Conservation (phyloP, 2,329 filamentous ascomycete species). For the Cadophora gregata region DNA sequence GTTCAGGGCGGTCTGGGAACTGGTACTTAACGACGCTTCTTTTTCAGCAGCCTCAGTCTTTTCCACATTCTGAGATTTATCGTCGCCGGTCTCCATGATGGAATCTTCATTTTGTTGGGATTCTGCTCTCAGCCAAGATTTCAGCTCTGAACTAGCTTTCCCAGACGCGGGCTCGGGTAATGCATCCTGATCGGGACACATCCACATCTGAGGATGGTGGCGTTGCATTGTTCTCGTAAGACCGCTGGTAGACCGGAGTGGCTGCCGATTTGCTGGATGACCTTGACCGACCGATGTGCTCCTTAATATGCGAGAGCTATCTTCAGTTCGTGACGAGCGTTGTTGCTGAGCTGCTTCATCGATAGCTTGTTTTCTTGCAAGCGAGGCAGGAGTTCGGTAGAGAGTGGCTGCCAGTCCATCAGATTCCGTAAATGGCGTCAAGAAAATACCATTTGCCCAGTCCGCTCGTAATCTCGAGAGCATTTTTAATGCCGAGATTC, state of each 20-base stretch:
- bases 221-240: constrained; percentile 41
- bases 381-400: constrained; percentile 64
- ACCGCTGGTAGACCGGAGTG: constrained; percentile 41
- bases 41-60: background rate
- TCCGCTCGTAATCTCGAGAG: constrained; percentile 85
- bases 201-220: constrained; percentile 61
- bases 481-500: constrained; percentile 76
- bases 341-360: constrained; percentile 50
- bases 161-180: constrained; percentile 53
- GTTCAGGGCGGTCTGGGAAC: constrained; percentile 31
- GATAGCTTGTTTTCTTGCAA: constrained; percentile 49
- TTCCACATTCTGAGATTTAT: constrained; percentile 3
- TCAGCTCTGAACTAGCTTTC: constrained; percentile 43
- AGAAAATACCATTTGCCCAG: constrained; percentile 76
- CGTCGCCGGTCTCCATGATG: background rate
- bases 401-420: constrained; percentile 75
- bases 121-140: constrained; percentile 35
- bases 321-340: constrained; percentile 46
- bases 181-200: constrained; percentile 60
- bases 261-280: constrained; percentile 46
- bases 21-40: background rate
- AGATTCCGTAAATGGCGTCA: constrained; percentile 73
- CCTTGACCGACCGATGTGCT: constrained; percentile 43
- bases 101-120: background rate
- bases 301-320: constrained; percentile 42